Base-by-base conservation (phyloP, 352 stramenopile species). In the Phytopythium sindhum region DNA sequence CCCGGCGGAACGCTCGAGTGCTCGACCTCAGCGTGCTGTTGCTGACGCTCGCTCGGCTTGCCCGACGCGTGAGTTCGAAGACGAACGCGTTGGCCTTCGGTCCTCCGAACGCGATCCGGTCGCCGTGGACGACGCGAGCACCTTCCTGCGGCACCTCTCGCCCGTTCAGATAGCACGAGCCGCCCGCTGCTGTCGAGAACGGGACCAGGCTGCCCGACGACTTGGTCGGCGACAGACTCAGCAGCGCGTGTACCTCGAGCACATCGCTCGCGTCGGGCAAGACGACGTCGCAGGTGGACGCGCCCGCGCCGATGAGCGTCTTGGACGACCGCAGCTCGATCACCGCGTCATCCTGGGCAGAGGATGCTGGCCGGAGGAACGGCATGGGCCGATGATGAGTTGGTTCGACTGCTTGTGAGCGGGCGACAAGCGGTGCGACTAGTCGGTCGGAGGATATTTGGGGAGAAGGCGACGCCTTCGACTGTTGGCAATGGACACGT, bases 201-300 rank as follows among this genome's bases (percentile, higher is more conserved):
- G 80, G 81, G 1, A 90, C 71, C 45, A 92, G 57, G 23, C 64
- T 86, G 7, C 69, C 78, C 0, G 70, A 77, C 2, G 66, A 57
- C 24, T 79, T 71, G 35, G 79, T 66, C 26, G 47, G 41, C 1
- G 74, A 65, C 1, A 93, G 64, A 33, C 68, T 87, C 45, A 90
- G 65, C 7, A 90, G 52, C 12, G 81, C 80, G 47, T 91, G 81
- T 0, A 86, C 70, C 24, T 90, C 84, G 24, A 86, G 61, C 26
- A 88, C 68, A 21, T 72, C 71, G 2, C 65, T 53, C 14, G 61
- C 62, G 0, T 64, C 58, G 10, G 39, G 56, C 8, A 92, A 64
- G 4, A 92, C 81, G 19, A 90, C 64, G 56, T 90, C 81, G 57
- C 84, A 92, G 24, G 80, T 88, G 24, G 63, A 52, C 3, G 57